Percentiles rank a stretch among this genome's conserved stretches.
Evolutionary conservation across 2,329 filamentous ascomycete genomes (phyloP).

Genomic region (Cercospora sp.): DNA sequence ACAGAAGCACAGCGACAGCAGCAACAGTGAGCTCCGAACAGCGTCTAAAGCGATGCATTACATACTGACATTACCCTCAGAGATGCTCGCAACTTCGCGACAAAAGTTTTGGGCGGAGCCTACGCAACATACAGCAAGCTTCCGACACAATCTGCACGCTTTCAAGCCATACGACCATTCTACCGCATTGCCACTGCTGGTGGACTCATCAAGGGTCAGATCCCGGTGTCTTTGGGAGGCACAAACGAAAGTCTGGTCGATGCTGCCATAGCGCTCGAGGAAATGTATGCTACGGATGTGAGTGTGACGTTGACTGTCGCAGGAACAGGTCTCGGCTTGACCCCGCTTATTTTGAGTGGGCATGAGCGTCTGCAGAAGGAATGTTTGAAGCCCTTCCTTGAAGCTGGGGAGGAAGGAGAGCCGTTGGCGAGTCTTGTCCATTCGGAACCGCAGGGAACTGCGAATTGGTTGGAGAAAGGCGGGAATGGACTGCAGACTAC

Average conservation of each 20-base stretch:
- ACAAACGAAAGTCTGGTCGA: constrained; percentile 49
- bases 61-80: background rate
- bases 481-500: constrained; percentile 53
- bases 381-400: constrained; percentile 54
- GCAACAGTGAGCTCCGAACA: background rate
- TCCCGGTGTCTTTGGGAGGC: constrained; percentile 52
- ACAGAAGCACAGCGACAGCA: constrained; percentile 9
- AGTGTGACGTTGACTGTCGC: constrained; percentile 54
- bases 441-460: constrained; percentile 55
- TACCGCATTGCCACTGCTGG: constrained; percentile 49
- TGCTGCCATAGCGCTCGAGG: constrained; percentile 54
- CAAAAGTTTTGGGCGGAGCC: constrained; percentile 32
- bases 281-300: constrained; percentile 55
- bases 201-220: constrained; percentile 52
- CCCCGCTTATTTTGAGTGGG: constrained; percentile 52
- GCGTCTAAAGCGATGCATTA: background rate
- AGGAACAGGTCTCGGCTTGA: constrained; percentile 55
- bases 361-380: constrained; percentile 44
- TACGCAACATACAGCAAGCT: constrained; percentile 32
- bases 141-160: constrained; percentile 43
- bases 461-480: constrained; percentile 56
- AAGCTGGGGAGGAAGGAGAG: constrained; percentile 41
- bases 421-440: constrained; percentile 55
- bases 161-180: constrained; percentile 51
- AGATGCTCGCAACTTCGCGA: constrained; percentile 35